Conservation (phyloP, 2,329 filamentous ascomycete species). For the Sarocladiaceae sp. region DNA sequence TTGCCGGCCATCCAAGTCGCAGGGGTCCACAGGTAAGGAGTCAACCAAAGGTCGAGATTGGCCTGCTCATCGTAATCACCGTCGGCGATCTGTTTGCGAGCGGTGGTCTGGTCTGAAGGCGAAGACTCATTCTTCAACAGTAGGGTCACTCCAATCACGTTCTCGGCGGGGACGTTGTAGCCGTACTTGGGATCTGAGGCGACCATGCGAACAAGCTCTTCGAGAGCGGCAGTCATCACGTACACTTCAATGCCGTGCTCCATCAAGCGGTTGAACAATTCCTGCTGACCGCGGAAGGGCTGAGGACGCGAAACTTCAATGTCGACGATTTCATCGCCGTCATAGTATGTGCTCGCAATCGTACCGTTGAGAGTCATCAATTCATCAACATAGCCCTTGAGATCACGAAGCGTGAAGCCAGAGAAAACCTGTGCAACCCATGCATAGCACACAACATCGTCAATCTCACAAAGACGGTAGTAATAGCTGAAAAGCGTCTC, state of each 20-base stretch:
- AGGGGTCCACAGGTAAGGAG: constrained; percentile 37
- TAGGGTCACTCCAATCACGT: constrained; percentile 38
- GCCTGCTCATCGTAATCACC: constrained; percentile 28
- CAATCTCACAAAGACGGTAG: constrained; percentile 36
- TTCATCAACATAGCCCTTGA: constrained; percentile 42
- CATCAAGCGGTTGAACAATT: constrained; percentile 40
- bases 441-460: constrained; percentile 37
- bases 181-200: constrained; percentile 39
- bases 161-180: constrained; percentile 39
- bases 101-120: constrained; percentile 24
- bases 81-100: constrained; percentile 34
- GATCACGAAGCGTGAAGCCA: constrained; percentile 37
- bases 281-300: constrained; percentile 34
- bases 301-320: constrained; percentile 28
- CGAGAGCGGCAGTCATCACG: constrained; percentile 35
- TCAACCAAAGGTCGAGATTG: constrained; percentile 35
- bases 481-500: constrained; percentile 43
- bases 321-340: constrained; percentile 24
- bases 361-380: constrained; percentile 37
- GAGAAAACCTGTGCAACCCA: constrained; percentile 38
- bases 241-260: constrained; percentile 39
- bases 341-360: constrained; percentile 31
- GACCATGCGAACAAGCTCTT: constrained; percentile 42
- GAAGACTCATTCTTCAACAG: constrained; percentile 26
- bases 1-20: constrained; percentile 41